Evolutionary conservation across 2,329 filamentous ascomycete genomes (phyloP).

Genomic region (Dactylellina leptospora): DNA sequence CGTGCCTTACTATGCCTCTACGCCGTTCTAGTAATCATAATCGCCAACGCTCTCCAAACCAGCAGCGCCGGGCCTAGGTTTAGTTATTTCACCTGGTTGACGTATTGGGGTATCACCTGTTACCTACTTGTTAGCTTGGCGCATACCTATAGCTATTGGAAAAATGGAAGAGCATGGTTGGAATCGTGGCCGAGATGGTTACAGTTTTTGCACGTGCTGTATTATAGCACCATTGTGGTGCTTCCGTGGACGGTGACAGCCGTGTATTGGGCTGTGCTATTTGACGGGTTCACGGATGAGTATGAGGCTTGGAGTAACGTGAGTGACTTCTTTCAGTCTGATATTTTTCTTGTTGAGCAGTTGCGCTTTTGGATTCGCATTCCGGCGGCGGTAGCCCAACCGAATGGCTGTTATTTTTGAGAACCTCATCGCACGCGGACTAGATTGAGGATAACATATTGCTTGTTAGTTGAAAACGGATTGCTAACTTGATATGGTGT

Average conservation of each 20-base stretch:
- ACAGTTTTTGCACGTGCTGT: slow-evolving; percentile 72
- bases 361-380: background rate
- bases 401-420: background rate
- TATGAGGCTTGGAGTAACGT: slow-evolving; percentile 68
- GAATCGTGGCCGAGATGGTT: slow-evolving; percentile 69
- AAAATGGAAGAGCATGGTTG: slow-evolving; percentile 65
- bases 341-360: background rate
- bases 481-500: slow-evolving; percentile 28
- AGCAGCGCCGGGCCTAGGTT: slow-evolving; percentile 68
- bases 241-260: slow-evolving; percentile 75
- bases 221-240: slow-evolving; percentile 71
- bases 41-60: slow-evolving; percentile 72
- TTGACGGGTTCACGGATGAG: slow-evolving; percentile 62
- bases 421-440: background rate
- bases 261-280: slow-evolving; percentile 75
- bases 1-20: slow-evolving; percentile 69
- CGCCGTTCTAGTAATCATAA: slow-evolving; percentile 74
- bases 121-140: slow-evolving; percentile 69
- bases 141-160: slow-evolving; percentile 74
- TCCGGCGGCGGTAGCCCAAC: too few species aligned
- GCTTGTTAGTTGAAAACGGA: background rate
- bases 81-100: slow-evolving; percentile 83
- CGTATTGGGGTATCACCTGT: slow-evolving; percentile 83
- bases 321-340: slow-evolving; percentile 50
- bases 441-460: background rate